These are phyloP conservation scores for Vinca major DNA, from an alignment of 305 asterid species.

Conservation along the genomic window DNA sequence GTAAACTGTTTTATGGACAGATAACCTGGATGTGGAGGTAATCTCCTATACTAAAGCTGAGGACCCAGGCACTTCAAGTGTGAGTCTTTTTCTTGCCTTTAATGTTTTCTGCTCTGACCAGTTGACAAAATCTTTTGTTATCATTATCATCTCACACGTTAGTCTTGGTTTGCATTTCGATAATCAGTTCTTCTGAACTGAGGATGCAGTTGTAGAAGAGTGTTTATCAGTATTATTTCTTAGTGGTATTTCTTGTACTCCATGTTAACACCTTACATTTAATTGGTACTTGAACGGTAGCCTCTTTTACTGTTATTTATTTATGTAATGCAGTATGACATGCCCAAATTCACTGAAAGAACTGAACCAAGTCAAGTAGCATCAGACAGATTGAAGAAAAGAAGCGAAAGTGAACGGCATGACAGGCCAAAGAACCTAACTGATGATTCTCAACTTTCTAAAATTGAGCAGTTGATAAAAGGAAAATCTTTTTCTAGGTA, in stretches of 20 bases:
- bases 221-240: no score
- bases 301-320: not conserved
- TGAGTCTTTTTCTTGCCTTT: constrained; percentile 17
- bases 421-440: constrained; percentile 15
- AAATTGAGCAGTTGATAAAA: constrained; percentile 64
- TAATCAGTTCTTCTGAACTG: no score
- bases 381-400: constrained; percentile 13
- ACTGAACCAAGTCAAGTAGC: constrained; percentile 23
- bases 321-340: constrained; percentile 37
- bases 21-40: constrained; percentile 14
- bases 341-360: constrained; percentile 38
- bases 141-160: no score
- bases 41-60: constrained; percentile 15
- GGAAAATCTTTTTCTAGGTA: constrained; percentile 67
- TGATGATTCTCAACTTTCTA: constrained; percentile 37
- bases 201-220: no score
- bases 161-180: no score
- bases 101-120: not conserved
- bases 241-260: no score
- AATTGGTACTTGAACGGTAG: not conserved
- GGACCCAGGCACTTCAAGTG: constrained; percentile 21
- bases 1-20: constrained; percentile 14
- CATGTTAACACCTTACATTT: no score
- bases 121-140: not conserved
- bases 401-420: constrained; percentile 12